These are phyloP conservation scores for Neophaeococcomyces aloes DNA, from an alignment of 2,329 filamentous ascomycete species.

Conservation along the genomic window DNA sequence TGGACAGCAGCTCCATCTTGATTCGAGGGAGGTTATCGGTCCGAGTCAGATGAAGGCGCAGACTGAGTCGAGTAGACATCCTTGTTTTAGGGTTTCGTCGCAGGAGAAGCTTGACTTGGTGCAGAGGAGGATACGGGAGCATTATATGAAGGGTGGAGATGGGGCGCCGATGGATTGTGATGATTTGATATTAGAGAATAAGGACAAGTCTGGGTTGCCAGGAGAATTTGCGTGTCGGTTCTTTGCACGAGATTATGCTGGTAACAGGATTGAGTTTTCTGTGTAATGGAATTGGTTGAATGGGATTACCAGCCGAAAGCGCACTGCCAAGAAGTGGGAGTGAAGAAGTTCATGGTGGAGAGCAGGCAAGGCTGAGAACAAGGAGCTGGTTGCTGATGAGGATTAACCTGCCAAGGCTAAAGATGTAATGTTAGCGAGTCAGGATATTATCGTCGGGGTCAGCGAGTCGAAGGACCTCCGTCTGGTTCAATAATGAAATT, in stretches of 20 bases:
- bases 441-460: no score
- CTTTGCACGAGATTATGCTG: slow-evolving; percentile 8
- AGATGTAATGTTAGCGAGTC: no score
- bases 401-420: no score
- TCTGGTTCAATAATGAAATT: no score
- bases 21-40: background rate
- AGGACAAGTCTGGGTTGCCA: background rate
- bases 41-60: slow-evolving; percentile 5
- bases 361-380: no score
- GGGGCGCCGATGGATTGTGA: slow-evolving; percentile 4
- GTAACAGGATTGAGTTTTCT: slow-evolving; percentile 6
- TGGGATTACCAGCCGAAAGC: no score
- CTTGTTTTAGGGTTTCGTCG: slow-evolving; percentile 3
- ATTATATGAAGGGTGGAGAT: slow-evolving; percentile 3
- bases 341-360: no score
- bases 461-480: no score
- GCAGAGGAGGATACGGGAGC: slow-evolving; percentile 1
- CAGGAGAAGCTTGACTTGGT: slow-evolving; percentile 5
- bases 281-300: background rate
- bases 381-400: no score
- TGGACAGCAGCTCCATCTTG: slow-evolving; percentile 7
- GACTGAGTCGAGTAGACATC: slow-evolving; percentile 2
- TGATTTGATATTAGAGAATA: background rate
- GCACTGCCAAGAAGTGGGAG: background rate
- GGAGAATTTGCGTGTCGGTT: slow-evolving; percentile 5